Evolutionary conservation across 1,139 yeast species (phyloP), one percentile per base, ranked within the genome.

Genomic region (Candida sanyaensis): DNA sequence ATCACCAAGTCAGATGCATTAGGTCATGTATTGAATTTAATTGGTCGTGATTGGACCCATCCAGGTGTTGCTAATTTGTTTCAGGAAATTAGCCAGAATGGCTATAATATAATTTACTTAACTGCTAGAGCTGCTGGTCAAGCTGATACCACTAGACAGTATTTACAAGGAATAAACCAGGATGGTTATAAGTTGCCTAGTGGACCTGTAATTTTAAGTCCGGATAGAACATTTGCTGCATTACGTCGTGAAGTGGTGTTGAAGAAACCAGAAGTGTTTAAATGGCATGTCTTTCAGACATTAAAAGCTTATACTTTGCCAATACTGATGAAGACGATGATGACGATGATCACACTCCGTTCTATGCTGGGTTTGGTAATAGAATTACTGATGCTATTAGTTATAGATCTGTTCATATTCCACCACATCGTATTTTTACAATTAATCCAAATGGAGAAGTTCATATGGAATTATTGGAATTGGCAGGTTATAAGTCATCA

Each of bases 31-130:
- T 73, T 93, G 64, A 92, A 96, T 32, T 84, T 93, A 81, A 75
- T 95, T 43, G 99, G 99, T 2, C 81, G 91, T 56, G 99, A 95
- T 69, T 95, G 99, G 99, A 95, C 99, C 0, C 99, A 95, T 64
- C 81, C 85, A 1, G 99, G 99, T 24, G 99, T 95, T 38, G 97
- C 97, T 2, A 86, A 84, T 57, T 72, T 95, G 51, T 95, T 92
- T 65, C 84, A 83, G 27, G 99, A 95, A 65, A 93, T 95, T 53
- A 65, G 79, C 42, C 74, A 78, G 49, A 95, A 95, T 63, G 99
- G 99, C 1, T 95, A 93, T 71, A 91, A 93, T 61, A 86, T 95
- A 48, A 79, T 95, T 80, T 95, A 95, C 65, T 73, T 95, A 57
- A 95, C 99, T 0, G 96, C 99, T 0, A 77, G 99, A 56, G 86